Base-by-base conservation (phyloP, 768 basidiomycete genomes). In the Daedaleopsis sinensis region DNA sequence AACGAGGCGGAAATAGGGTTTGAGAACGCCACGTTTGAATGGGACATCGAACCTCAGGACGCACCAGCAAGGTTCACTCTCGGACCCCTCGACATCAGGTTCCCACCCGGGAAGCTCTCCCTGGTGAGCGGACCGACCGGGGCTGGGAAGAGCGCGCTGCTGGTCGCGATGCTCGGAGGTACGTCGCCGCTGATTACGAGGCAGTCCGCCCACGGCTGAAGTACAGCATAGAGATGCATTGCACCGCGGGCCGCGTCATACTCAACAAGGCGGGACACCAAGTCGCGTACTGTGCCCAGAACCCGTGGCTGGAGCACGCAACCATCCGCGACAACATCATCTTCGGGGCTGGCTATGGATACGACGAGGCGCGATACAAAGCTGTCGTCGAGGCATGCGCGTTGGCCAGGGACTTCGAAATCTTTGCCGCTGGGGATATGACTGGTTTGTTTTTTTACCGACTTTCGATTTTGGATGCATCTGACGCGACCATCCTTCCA, bases 281-380 rank as follows among this genome's bases (percentile, higher is more conserved):
- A 48, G 82, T 90, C 11, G 89, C 89, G 1, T 90, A 87, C 69
- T 88, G 87, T 65, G 85, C 84, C 0, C 88, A 90, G 68, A 85
- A 79, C 65, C 83, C 86, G 56, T 88, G 86, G 89, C 80, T 93
- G 9, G 87, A 91, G 69, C 89, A 92, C 70, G 90, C 89, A 1
- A 90, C 90, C 0, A 91, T 94, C 59, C 79, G 84, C 21, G 91
- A 92, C 58, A 93, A 93, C 69, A 90, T 96, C 64, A 72, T 91
- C 15, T 96, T 93, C 73, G 86, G 87, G 1, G 80, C 84, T 1
- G 73, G 79, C 3, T 79, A 77, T 64, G 84, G 84, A 2, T 87
- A 81, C 68, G 82, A 91, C 66, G 78, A 80, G 61, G 72, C 72
- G n/a, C 80, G 92, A 7, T 94, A 93, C 70, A 74, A 84, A 19